Percentiles rank a stretch among this genome's conserved stretches.
phyloP scores from a whole-genome alignment of 2,329 filamentous ascomycete species.

The Aspergillus ibericus region DNA sequence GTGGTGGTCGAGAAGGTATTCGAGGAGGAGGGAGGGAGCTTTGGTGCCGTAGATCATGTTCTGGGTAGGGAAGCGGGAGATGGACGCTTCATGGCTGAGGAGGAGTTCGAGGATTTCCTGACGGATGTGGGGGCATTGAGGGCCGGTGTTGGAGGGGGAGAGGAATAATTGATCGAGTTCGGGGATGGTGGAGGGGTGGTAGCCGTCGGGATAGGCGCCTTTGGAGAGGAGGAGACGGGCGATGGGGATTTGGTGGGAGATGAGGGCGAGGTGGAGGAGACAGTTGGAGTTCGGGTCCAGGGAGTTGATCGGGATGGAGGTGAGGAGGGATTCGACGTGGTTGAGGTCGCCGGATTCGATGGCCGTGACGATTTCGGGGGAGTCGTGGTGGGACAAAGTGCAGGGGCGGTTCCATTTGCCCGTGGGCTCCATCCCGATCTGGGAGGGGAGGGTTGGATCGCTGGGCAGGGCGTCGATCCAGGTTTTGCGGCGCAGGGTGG shows the following conservation, averaged over 20 bases:
- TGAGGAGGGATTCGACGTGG: neutral
- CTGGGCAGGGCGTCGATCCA: neutral
- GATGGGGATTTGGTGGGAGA: neutral
- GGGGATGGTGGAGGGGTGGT: neutral
- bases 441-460: neutral
- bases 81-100: neutral
- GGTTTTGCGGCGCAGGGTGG: neutral
- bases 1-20: neutral
- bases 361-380: neutral
- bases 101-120: neutral
- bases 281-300: neutral
- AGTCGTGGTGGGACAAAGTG: neutral
- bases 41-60: neutral
- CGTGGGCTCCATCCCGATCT: neutral
- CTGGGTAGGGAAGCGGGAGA: neutral
- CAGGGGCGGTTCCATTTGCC: neutral
- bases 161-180: neutral
- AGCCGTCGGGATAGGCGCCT: neutral
- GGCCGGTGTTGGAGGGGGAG: no score
- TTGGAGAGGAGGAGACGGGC: neutral
- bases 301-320: neutral
- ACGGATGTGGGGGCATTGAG: neutral
- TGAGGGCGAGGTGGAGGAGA: neutral
- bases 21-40: neutral
- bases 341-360: neutral